Conservation (phyloP, 2,329 filamentous ascomycete species). For the Calonectria pseudoreteaudii region DNA sequence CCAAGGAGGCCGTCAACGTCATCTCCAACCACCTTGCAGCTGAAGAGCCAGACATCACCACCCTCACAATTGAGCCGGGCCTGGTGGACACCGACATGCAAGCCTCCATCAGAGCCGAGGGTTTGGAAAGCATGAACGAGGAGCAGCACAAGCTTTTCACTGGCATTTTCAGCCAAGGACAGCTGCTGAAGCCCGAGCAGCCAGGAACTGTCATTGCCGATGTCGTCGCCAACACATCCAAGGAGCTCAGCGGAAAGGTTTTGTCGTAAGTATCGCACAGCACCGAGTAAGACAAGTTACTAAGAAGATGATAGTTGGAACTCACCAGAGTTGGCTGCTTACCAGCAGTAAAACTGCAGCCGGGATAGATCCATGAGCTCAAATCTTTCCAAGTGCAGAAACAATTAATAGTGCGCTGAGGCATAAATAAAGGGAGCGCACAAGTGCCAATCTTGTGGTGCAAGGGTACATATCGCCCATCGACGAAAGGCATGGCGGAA, state of each 20-base stretch:
- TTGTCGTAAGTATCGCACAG: background rate
- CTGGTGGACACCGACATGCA: background rate
- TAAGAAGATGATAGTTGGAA: background rate
- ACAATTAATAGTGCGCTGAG: background rate
- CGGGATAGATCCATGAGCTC: background rate
- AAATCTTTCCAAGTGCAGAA: background rate
- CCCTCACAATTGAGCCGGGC: background rate
- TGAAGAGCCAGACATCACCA: background rate
- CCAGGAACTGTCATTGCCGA: background rate
- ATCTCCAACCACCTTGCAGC: background rate
- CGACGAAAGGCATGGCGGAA: background rate
- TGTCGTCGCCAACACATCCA: background rate
- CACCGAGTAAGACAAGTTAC: background rate
- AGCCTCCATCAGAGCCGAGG: background rate
- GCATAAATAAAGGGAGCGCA: background rate
- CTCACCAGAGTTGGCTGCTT: background rate
- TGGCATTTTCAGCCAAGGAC: background rate
- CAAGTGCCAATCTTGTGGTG: background rate
- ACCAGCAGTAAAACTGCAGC: background rate
- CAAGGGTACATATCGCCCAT: background rate
- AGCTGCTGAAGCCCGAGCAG: background rate
- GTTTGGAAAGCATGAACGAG: background rate
- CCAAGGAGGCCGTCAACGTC: background rate
- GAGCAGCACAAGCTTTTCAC: background rate
- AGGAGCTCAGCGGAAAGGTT: background rate